A percentile compares a stretch with the other conserved stretches of the same genome.
Conservation (phyloP, 2,329 filamentous ascomycete genomes). For the Cordyceps militaris region DNA sequence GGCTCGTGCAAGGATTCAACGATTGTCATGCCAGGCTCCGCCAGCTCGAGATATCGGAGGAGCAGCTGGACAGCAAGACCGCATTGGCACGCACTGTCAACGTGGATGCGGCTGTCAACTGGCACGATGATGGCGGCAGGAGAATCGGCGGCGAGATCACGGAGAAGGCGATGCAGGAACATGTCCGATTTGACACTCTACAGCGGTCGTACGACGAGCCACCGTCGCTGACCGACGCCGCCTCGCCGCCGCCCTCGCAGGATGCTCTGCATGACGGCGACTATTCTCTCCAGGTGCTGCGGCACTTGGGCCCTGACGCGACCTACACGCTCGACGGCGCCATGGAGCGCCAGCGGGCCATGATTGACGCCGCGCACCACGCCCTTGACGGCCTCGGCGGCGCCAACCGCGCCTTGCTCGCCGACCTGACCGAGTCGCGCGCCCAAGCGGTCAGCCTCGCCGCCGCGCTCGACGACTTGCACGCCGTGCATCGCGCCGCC, state of each 20-base stretch:
- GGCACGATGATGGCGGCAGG: background rate
- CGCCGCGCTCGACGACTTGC: background rate
- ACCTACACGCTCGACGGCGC: background rate
- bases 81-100: background rate
- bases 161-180: background rate
- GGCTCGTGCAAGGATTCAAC: background rate
- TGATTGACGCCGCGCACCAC: background rate
- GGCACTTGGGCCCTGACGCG: background rate
- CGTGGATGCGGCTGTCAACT: background rate
- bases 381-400: background rate
- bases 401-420: background rate
- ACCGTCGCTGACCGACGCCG: background rate
- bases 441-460: background rate
- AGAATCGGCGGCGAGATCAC: background rate
- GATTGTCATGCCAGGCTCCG: background rate
- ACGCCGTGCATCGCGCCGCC: background rate
- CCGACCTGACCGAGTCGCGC: background rate
- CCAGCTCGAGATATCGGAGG: background rate
- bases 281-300: background rate
- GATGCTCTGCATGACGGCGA: background rate
- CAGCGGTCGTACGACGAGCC: background rate
- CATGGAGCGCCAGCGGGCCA: background rate
- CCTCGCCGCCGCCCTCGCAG: background rate
- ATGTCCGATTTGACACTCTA: background rate
- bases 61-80: background rate